phyloP scores from a whole-genome alignment of 2,329 filamentous ascomycete species.

The Nectriaceae sp. region DNA sequence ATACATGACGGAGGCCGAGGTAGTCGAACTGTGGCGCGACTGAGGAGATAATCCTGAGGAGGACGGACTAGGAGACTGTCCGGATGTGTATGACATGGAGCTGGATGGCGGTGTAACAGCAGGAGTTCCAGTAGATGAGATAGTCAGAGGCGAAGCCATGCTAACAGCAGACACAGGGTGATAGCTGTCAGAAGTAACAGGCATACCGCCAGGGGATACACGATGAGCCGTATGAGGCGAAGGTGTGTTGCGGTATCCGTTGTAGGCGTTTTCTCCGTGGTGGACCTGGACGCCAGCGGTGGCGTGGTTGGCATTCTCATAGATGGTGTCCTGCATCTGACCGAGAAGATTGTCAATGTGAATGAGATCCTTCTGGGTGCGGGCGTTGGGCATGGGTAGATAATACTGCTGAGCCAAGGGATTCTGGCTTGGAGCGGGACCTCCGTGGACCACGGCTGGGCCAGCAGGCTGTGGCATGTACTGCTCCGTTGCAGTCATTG shows the following conservation, averaged over 20 bases:
- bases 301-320: constrained; percentile 85
- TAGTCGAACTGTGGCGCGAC: constrained; percentile 60
- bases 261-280: constrained; percentile 65
- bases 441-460: constrained; percentile 55
- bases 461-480: constrained; percentile 52
- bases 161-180: constrained; percentile 52
- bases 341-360: constrained; percentile 95
- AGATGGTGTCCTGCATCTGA: constrained; percentile 94
- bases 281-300: constrained; percentile 79
- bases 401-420: constrained; percentile 72
- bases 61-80: constrained; percentile 74
- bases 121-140: constrained; percentile 69
- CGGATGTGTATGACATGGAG: constrained; percentile 74
- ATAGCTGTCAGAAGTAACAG: constrained; percentile 38
- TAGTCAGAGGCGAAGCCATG: constrained; percentile 61
- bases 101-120: constrained; percentile 77
- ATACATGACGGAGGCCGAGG: constrained; percentile 65
- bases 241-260: constrained; percentile 59
- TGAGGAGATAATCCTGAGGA: constrained; percentile 69
- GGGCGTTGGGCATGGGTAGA: constrained; percentile 81
- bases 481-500: constrained; percentile 48
- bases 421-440: constrained; percentile 59
- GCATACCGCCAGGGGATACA: constrained; percentile 32
- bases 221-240: constrained; percentile 49
- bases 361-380: constrained; percentile 90